Base-by-base conservation (phyloP, 345 rosid species). In the Dipteronia dyeriana region DNA sequence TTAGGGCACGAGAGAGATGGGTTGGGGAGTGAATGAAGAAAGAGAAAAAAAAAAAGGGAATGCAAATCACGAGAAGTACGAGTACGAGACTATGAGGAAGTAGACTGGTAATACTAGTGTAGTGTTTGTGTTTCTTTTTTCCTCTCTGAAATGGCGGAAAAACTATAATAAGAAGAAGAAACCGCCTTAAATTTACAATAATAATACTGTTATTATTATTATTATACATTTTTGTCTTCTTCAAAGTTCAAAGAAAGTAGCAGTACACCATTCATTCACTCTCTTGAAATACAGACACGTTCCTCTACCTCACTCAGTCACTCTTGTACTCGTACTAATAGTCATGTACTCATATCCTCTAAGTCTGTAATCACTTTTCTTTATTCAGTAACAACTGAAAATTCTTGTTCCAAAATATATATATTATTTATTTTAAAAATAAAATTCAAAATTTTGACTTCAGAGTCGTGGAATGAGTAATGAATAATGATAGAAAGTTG, bases 1-100 rank as follows among this genome's bases (percentile, higher is more conserved):
- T 70, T 76, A 49, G 76, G 79, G 82, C 82, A 83, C 80, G 84
- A 76, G 83, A 81, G 82, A 78, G 79, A 77, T 65, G 76, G 79
- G 79, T 16, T 17, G 62, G 6, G 34, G 75, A 79, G 81, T 83
- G 87, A 85, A 80, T 83, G 84, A 82, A 47, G 87, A 80, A 78
- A 83, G 85, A 83, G 88, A 39, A 60, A 71, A 26, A 65, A 20
- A 38, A 19, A 38, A 12, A 66, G 9, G 83, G 73, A 31, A 82
- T 67, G 71, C 41, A 66, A 76, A 81, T 80, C 86, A 84, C 85
- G 85, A 84, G 82, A 79, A 79, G 82, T 62, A 34, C 38, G 38
- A 34, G 38, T 34, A 34, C 0, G 38, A 4, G 38, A 34, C 6
- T 34, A 34, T 34, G 38, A 61, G 23, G 31, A 66, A 22, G 9